Evolutionary conservation across 352 stramenopile species (phyloP).

Genomic region (Phytopythium litorale): DNA sequence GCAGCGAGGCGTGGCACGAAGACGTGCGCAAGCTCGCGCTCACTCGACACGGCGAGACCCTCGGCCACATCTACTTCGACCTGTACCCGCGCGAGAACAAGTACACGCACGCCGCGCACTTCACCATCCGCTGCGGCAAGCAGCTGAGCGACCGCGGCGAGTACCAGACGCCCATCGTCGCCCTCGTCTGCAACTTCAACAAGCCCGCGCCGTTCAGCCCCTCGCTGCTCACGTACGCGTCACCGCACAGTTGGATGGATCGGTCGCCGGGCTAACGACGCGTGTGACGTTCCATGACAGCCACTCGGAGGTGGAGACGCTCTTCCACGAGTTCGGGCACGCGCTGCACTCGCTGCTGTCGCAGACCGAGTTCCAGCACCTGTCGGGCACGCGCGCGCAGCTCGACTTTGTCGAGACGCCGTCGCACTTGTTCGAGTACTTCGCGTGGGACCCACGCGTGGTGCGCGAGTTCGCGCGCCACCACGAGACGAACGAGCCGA

Average conservation of each 20-base stretch:
- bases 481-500: constrained; percentile 71
- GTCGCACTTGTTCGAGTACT: constrained; percentile 98
- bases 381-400: constrained; percentile 92
- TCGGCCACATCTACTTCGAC: constrained; percentile 95
- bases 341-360: constrained; percentile 96
- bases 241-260: background rate
- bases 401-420: constrained; percentile 96
- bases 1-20: constrained; percentile 85
- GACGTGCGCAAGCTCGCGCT: constrained; percentile 90
- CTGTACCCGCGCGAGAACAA: constrained; percentile 89
- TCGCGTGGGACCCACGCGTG: constrained; percentile 90
- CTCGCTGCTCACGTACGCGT: constrained; percentile 59
- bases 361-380: constrained; percentile 95
- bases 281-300: constrained; percentile 30
- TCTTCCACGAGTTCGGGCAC: constrained; percentile 99
- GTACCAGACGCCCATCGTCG: constrained; percentile 95
- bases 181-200: constrained; percentile 90
- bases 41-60: constrained; percentile 40
- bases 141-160: constrained; percentile 20
- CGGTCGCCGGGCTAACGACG: background rate
- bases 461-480: constrained; percentile 83
- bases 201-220: constrained; percentile 66
- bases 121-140: constrained; percentile 95
- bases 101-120: constrained; percentile 90
- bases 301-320: constrained; percentile 95